phyloP scores from a whole-genome alignment of 306 rosid species.

The Arachis stenosperma region DNA sequence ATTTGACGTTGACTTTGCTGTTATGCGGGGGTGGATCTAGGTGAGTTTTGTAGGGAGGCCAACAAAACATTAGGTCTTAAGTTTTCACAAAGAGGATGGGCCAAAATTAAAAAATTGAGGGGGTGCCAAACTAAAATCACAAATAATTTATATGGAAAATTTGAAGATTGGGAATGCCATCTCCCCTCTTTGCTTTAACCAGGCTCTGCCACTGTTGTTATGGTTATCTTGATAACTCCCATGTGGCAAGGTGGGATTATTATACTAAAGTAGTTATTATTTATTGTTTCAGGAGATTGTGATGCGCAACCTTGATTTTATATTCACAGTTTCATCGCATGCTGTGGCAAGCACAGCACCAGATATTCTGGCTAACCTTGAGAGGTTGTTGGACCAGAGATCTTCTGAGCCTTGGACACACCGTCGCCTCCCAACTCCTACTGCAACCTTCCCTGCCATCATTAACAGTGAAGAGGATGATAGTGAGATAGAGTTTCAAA shows the following conservation, averaged over 20 bases:
- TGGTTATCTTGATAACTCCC: neutral
- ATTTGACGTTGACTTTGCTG: too few relatives aligned
- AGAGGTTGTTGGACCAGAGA: constrained; percentile 68
- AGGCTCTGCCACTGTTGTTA: constrained; percentile 1
- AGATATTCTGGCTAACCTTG: constrained; percentile 80
- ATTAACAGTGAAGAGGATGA: constrained; percentile 87
- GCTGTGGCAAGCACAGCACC: constrained; percentile 66
- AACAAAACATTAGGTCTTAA: too few relatives aligned
- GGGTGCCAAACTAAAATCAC: too few relatives aligned
- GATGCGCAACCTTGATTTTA: constrained; percentile 84
- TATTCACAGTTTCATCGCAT: constrained; percentile 73
- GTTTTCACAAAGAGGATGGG: too few relatives aligned
- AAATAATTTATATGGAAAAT: too few relatives aligned
- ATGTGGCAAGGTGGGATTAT: constrained; percentile 17
- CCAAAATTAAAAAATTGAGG: too few relatives aligned
- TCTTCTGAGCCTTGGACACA: constrained; percentile 93
- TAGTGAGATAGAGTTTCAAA: constrained; percentile 63
- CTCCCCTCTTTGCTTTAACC: constrained; percentile 3
- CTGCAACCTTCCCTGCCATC: constrained; percentile 86
- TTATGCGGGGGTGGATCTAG: too few relatives aligned
- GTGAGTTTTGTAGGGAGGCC: too few relatives aligned
- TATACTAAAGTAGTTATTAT: constrained; percentile 32
- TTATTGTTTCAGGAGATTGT: constrained; percentile 73
- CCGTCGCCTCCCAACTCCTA: constrained; percentile 85
- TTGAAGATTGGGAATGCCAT: too few relatives aligned